Evolutionary conservation across 169 alveolate species (phyloP).

Genomic region (Prorocentrum cordatum): DNA sequence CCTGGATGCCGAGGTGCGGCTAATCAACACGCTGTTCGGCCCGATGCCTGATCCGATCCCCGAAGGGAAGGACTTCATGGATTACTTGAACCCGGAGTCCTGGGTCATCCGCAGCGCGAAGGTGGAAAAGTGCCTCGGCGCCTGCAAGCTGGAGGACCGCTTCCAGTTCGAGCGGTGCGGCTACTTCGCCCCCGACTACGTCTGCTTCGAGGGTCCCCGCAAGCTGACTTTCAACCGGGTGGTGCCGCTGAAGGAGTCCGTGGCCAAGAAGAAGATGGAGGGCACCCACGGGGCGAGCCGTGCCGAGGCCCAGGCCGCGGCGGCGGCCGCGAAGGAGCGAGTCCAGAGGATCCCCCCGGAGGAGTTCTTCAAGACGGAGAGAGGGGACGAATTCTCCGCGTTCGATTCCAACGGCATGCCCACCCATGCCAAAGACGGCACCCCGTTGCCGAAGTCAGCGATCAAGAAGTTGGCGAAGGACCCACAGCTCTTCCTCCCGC

Average conservation of each 20-base stretch:
- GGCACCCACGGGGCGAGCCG: conserved; percentile 25
- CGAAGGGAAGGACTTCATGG: conserved; percentile 11
- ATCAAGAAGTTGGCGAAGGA: conserved; percentile 42
- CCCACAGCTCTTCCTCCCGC: background rate
- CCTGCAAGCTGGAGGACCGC: background rate
- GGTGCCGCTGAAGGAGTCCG: conserved; percentile 48
- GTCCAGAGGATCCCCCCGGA: conserved; percentile 38
- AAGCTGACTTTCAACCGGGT: conserved; percentile 51
- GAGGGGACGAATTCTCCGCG: conserved; percentile 33
- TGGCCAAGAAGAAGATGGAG: conserved; percentile 45
- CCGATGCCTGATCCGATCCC: conserved; percentile 56
- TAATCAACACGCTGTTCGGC: conserved; percentile 40
- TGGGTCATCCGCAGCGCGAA: conserved; percentile 23
- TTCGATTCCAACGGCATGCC: conserved; percentile 37
- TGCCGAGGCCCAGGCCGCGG: conserved; percentile 21
- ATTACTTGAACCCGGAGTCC: background rate
- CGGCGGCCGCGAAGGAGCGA: conserved; percentile 35
- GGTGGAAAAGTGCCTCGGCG: conserved; percentile 23
- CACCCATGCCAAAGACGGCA: conserved; percentile 44
- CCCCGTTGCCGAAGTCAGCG: conserved; percentile 16
- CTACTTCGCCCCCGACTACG: conserved; percentile 46
- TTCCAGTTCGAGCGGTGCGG: conserved; percentile 55
- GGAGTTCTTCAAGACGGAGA: background rate
- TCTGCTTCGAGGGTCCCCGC: background rate
- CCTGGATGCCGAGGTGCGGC: background rate